Evolutionary conservation across 352 stramenopile genomes (phyloP).

Genomic region (Phytophthora cactorum): DNA sequence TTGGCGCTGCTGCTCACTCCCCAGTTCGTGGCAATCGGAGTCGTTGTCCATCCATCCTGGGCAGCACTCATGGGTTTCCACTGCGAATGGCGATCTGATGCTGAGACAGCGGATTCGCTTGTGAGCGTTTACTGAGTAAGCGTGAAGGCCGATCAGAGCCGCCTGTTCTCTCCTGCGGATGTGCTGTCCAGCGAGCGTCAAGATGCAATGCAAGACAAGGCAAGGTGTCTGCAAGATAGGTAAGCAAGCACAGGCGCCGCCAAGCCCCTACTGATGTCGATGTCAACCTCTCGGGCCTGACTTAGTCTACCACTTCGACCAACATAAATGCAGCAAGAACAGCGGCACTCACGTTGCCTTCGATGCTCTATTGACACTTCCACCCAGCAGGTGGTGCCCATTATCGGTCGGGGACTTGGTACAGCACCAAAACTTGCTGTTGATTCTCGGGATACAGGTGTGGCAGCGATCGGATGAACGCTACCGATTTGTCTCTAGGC

Average conservation of each 20-base stretch:
- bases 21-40: slow-evolving; percentile 16
- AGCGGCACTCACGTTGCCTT: slow-evolving; percentile 1
- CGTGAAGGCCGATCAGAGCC: slow-evolving; percentile 1
- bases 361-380: slow-evolving; percentile 20
- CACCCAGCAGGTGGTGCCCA: slow-evolving; percentile 30
- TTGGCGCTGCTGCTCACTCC: slow-evolving; percentile 25
- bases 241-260: slow-evolving; percentile 34
- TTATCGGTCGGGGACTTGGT: background rate
- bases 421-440: background rate
- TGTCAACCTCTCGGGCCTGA: slow-evolving; percentile 1
- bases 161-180: slow-evolving; percentile 26
- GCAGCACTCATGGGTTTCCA: slow-evolving; percentile 16
- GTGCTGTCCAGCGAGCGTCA: slow-evolving; percentile 21
- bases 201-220: slow-evolving; percentile 15
- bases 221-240: slow-evolving; percentile 21
- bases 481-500: slow-evolving; percentile 13
- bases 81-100: slow-evolving; percentile 6
- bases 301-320: slow-evolving; percentile 3
- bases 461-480: slow-evolving; percentile 10
- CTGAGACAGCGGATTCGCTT: slow-evolving; percentile 26
- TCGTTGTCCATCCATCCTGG: slow-evolving; percentile 24
- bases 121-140: slow-evolving; percentile 7
- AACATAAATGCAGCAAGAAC: slow-evolving; percentile 14
- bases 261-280: slow-evolving; percentile 29
- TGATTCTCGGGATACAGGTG: slow-evolving; percentile 26